Evolutionary conservation across 352 stramenopile species (phyloP).

Genomic region (Aphanomyces cochlioides): DNA sequence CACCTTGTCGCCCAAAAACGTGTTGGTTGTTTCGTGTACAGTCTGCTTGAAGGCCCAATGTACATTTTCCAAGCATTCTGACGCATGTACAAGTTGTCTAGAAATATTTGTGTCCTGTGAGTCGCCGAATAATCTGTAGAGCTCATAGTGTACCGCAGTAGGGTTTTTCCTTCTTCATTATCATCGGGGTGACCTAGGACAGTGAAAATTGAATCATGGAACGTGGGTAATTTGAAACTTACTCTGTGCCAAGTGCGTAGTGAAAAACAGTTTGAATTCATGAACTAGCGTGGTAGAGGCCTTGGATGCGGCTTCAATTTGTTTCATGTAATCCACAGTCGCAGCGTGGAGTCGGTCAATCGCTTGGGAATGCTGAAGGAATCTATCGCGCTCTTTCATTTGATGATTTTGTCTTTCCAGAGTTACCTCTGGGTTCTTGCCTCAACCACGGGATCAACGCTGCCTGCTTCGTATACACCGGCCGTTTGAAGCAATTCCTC

Average conservation of each 20-base stretch:
- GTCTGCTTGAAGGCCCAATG: conserved; percentile 15
- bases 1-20: conserved; percentile 18
- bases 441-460: conserved; percentile 22
- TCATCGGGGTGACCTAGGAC: not conserved
- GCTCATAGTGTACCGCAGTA: not conserved
- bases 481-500: conserved; percentile 26
- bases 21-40: not conserved
- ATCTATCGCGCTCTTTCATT: not conserved
- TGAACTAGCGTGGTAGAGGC: conserved; percentile 10
- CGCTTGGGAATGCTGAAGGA: conserved; percentile 13
- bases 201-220: not conserved
- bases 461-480: conserved; percentile 22
- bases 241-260: conserved; percentile 19
- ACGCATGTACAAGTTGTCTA: conserved; percentile 21
- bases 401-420: not conserved
- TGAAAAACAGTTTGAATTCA: conserved; percentile 25
- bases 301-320: conserved; percentile 16
- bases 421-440: conserved; percentile 18
- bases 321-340: conserved; percentile 16
- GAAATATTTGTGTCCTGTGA: not conserved
- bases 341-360: conserved; percentile 22
- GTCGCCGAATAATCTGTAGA: not conserved
- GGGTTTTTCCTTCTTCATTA: not conserved
- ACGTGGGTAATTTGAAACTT: not conserved
- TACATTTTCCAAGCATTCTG: conserved; percentile 17